These are phyloP conservation scores for Dacryopinax spathularia DNA, from an alignment of 768 basidiomycete species.

Conservation along the genomic window DNA sequence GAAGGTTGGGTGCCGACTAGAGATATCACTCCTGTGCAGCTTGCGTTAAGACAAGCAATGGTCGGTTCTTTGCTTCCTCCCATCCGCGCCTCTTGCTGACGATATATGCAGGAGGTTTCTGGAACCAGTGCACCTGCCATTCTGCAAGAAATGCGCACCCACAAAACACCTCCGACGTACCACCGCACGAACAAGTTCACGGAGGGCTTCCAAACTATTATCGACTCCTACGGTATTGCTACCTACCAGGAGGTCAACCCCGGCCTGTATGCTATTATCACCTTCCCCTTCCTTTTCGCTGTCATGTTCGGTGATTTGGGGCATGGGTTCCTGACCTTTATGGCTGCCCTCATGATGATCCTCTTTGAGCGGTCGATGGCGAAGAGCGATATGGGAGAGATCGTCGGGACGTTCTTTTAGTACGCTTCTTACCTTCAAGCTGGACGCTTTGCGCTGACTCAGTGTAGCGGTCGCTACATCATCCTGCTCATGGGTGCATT, in stretches of 20 bases:
- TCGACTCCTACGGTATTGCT: constrained; percentile 93
- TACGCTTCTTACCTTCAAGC: constrained; percentile 32
- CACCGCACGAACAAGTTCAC: constrained; percentile 92
- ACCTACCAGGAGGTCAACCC: constrained; percentile 96
- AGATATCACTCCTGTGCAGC: constrained; percentile 74
- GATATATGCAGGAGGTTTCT: constrained; percentile 53
- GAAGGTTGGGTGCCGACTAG: constrained; percentile 96
- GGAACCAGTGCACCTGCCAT: constrained; percentile 88
- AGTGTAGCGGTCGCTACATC: constrained; percentile 82
- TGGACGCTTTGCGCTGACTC: constrained; percentile 11
- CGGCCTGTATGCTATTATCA: constrained; percentile 78
- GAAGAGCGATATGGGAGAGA: constrained; percentile 67
- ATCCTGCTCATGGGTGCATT: constrained; percentile 97
- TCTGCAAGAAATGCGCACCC: constrained; percentile 74
- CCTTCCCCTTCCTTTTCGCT: constrained; percentile 96
- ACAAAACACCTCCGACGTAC: constrained; percentile 89
- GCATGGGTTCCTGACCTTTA: constrained; percentile 72
- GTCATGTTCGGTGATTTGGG: constrained; percentile 99
- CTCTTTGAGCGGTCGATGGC: constrained; percentile 65
- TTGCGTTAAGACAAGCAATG: constrained; percentile 78
- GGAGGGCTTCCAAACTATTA: constrained; percentile 91
- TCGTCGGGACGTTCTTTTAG: constrained; percentile 83
- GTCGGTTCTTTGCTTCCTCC: constrained; percentile 25
- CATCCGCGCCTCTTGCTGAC: neutral
- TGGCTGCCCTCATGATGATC: constrained; percentile 73